Base-by-base conservation (phyloP, 1,284 basidiomycete genomes). In the Microbotryum saponariae region DNA sequence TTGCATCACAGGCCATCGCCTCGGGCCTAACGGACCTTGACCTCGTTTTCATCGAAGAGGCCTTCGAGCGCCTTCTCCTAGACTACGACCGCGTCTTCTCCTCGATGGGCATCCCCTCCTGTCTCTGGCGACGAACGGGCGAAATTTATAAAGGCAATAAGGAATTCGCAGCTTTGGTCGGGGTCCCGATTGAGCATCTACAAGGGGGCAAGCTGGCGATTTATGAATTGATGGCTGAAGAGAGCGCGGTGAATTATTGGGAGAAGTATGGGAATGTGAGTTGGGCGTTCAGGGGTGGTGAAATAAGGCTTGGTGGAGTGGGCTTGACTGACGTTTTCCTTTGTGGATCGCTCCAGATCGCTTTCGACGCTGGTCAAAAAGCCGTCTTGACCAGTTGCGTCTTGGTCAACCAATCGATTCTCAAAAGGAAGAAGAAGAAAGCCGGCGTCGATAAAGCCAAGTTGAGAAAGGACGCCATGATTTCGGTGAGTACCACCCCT, bases 71-170 rank as follows among this genome's bases (percentile, higher is more conserved):
- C 1, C 80, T 97, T 61, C 80, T 98, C 63, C 83, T 97, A 21
- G 92, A 97, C 73, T 97, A 97, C 73, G 93, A 97, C 73, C 86
- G 93, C 65, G 64, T 67, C 21, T 71, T 71, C 50, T 65, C 56
- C 54, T 88, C 89, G 0, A 94, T 97, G 85, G 92, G 91, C 50
- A 91, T 97, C 10, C 96, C 96, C 0, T 91, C 91, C 0, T 98
- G 94, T 71, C 81, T 98, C 7, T 98, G 94, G 96, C 81, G 93
- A 33, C 79, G 94, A 53, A 97, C 94, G 2, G 96, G 96, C 29
- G 93, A 98, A 77, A 97, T 98, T 63, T 97, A 97, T 81, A 97
- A 93, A 77, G 94, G 85, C 47, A 98, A 98, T 74, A 84, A 90
- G 63, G 92, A 97, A 77, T 94, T 94, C 76, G 86, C 89, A 4